These are phyloP conservation scores for Pythium sp. DNA, from an alignment of 352 stramenopile genomes.

Conservation along the genomic window DNA sequence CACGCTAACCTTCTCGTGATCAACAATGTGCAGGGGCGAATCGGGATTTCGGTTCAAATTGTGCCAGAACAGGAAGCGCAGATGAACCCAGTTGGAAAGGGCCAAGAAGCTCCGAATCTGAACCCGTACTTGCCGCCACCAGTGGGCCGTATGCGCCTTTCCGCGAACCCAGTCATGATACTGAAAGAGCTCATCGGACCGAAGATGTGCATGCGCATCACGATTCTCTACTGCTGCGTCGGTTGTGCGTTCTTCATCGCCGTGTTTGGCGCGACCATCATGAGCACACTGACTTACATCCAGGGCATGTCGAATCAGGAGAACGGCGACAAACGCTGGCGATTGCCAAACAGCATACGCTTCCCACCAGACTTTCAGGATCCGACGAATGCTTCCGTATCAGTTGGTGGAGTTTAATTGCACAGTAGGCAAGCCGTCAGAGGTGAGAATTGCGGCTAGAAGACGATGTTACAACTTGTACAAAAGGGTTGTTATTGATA, in stretches of 20 bases:
- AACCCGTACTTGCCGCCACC: constrained; percentile 89
- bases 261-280: constrained; percentile 70
- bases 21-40: constrained; percentile 27
- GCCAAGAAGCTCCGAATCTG: constrained; percentile 83
- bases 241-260: constrained; percentile 60
- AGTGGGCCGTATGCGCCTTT: constrained; percentile 80
- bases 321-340: background rate
- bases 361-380: constrained; percentile 16
- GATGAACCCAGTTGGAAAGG: constrained; percentile 70
- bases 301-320: constrained; percentile 17
- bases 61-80: constrained; percentile 81
- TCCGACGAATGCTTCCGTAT: constrained; percentile 5
- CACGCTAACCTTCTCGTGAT: background rate
- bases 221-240: constrained; percentile 47
- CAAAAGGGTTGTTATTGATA: background rate
- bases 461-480: background rate
- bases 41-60: constrained; percentile 75
- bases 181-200: constrained; percentile 68
- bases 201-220: constrained; percentile 53
- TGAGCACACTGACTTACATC: constrained; percentile 79
- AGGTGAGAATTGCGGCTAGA: background rate
- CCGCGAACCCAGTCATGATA: constrained; percentile 82
- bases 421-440: background rate
- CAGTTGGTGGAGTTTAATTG: background rate
- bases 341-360: constrained; percentile 14